These are phyloP conservation scores for Boletus bicolor DNA, from an alignment of 768 basidiomycete species.

Conservation along the genomic window DNA sequence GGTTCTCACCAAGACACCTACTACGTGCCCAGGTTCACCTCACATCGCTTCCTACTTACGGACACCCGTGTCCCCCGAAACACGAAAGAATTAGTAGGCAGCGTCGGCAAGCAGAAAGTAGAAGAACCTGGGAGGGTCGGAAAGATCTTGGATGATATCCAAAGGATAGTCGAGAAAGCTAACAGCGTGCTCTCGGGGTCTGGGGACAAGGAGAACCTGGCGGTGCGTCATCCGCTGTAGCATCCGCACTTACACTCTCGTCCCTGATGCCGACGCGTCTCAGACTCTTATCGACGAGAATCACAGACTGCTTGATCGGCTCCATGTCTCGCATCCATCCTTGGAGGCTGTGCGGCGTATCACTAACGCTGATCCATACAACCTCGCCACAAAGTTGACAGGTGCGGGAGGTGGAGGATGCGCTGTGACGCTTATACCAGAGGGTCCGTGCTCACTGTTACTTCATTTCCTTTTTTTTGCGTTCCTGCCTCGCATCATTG, in stretches of 20 bases:
- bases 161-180: conserved; percentile 82
- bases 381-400: conserved; percentile 88
- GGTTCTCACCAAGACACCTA: conserved; percentile 5
- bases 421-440: conserved; percentile 91
- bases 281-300: conserved; percentile 87
- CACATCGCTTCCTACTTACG: conserved; percentile 83
- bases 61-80: conserved; percentile 92
- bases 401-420: conserved; percentile 99
- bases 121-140: conserved; percentile 87
- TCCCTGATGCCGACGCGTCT: background rate
- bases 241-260: background rate
- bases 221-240: conserved; percentile 47
- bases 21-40: conserved; percentile 67
- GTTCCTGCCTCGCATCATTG: background rate
- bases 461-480: background rate
- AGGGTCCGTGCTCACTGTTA: conserved; percentile 52
- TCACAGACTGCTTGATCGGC: conserved; percentile 74
- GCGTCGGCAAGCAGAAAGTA: conserved; percentile 71
- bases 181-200: conserved; percentile 64
- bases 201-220: conserved; percentile 23
- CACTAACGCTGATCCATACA: conserved; percentile 60
- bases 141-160: conserved; percentile 75
- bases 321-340: conserved; percentile 89
- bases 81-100: conserved; percentile 90
- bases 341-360: conserved; percentile 79